Evolutionary conservation across 2,329 filamentous ascomycete genomes (phyloP).

Genomic region (Coniochaeta sp.): DNA sequence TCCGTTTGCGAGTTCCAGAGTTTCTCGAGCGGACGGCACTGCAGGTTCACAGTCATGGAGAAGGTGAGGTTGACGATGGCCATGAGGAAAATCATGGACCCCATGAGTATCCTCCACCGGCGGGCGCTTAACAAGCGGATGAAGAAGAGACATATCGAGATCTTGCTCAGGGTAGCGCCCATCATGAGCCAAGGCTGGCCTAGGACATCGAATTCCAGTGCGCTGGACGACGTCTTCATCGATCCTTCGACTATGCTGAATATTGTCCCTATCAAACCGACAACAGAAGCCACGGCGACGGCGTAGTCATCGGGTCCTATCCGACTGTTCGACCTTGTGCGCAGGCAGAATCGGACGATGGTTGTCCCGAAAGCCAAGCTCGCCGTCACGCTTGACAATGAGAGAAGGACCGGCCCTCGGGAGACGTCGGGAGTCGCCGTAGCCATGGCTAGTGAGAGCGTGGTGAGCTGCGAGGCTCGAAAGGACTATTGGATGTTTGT

Average conservation of each 20-base stretch:
- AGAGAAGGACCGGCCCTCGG: conserved; percentile 27
- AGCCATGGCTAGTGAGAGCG: conserved; percentile 8
- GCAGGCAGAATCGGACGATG: conserved; percentile 22
- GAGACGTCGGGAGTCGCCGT: conserved; percentile 16
- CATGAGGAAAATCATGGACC: conserved; percentile 21
- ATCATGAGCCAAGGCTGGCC: conserved; percentile 28
- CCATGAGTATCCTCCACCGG: conserved; percentile 22
- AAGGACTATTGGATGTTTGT: background rate
- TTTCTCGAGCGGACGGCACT: conserved; percentile 28
- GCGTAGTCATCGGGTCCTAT: conserved; percentile 26
- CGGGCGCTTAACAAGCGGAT: conserved; percentile 19
- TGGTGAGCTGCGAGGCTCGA: background rate
- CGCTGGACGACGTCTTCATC: conserved; percentile 14
- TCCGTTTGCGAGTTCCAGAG: conserved; percentile 22
- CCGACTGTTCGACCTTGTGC: conserved; percentile 16
- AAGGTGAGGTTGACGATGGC: conserved; percentile 23
- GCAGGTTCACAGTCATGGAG: conserved; percentile 23
- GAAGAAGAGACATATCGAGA: conserved; percentile 28
- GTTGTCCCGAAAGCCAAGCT: conserved; percentile 24
- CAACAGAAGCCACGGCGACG: conserved; percentile 22
- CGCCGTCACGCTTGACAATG: conserved; percentile 23
- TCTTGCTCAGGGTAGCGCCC: conserved; percentile 25
- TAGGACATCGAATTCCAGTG: conserved; percentile 25
- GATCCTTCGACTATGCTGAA: conserved; percentile 25
- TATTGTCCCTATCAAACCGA: conserved; percentile 21